Conservation (phyloP, 2,329 filamentous ascomycete species). For the Colletotrichum simmondsii region DNA sequence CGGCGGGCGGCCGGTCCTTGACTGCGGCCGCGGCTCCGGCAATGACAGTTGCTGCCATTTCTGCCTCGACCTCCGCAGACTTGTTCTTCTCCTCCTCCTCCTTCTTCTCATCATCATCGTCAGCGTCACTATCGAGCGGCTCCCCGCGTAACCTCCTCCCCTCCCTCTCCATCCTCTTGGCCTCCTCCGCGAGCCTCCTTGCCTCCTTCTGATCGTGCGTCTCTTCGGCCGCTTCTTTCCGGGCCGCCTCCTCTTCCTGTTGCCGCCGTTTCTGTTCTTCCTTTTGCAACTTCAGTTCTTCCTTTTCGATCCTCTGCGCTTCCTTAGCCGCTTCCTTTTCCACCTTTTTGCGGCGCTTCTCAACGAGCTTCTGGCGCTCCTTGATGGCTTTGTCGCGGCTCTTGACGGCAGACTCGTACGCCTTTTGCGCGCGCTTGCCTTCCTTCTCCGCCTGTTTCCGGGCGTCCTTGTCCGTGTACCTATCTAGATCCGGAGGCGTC, state of each 20-base stretch:
- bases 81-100: slow-evolving; percentile 30
- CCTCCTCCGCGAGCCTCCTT: slow-evolving; percentile 12
- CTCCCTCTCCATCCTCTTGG: slow-evolving; percentile 36
- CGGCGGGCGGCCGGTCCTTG: slow-evolving; percentile 1
- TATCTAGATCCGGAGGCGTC: slow-evolving; percentile 64
- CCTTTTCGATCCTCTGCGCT: slow-evolving; percentile 44
- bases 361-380: slow-evolving; percentile 69
- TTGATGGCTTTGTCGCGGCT: slow-evolving; percentile 72
- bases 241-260: slow-evolving; percentile 37
- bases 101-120: slow-evolving; percentile 11
- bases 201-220: slow-evolving; percentile 33
- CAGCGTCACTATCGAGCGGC: slow-evolving; percentile 22
- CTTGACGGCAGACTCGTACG: slow-evolving; percentile 74
- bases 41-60: slow-evolving; percentile 1
- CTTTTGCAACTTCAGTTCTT: slow-evolving; percentile 42
- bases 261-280: slow-evolving; percentile 43
- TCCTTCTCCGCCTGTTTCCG: slow-evolving; percentile 78
- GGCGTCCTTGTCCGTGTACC: slow-evolving; percentile 71
- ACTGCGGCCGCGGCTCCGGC: slow-evolving; percentile 17
- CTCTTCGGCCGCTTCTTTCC: slow-evolving; percentile 26
- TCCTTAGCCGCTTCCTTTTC: slow-evolving; percentile 53
- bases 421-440: slow-evolving; percentile 69
- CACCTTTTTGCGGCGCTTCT: slow-evolving; percentile 61
- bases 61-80: slow-evolving; percentile 15
- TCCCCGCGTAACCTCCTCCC: slow-evolving; percentile 33